These are phyloP conservation scores for Eutrema japonicum DNA, from an alignment of 345 rosid species.

Conservation along the genomic window DNA sequence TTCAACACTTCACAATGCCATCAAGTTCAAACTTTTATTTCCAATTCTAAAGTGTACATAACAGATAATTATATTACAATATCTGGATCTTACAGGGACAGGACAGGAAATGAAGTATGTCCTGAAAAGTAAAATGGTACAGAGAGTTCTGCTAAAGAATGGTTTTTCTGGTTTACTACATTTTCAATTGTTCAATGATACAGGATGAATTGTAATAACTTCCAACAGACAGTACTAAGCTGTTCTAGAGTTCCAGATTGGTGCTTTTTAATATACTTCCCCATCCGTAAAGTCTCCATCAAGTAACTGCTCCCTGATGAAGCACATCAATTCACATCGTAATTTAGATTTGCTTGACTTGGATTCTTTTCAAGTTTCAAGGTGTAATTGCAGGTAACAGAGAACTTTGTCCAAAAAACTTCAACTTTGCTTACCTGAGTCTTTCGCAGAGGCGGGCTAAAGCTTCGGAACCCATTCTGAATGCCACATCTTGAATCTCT, in stretches of 20 bases:
- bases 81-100: slow-evolving; percentile 26
- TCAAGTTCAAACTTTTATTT: slow-evolving; percentile 18
- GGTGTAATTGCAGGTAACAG: neutral
- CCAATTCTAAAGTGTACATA: slow-evolving; percentile 7
- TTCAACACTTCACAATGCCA: slow-evolving; percentile 14
- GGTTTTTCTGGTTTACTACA: slow-evolving; percentile 32
- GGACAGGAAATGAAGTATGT: slow-evolving; percentile 20
- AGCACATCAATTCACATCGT: slow-evolving; percentile 10
- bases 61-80: slow-evolving; percentile 11
- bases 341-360: slow-evolving; percentile 24
- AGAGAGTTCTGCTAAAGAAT: slow-evolving; percentile 29
- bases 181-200: slow-evolving; percentile 10
- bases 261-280: slow-evolving; percentile 40
- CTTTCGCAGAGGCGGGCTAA: slow-evolving; percentile 94
- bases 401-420: neutral
- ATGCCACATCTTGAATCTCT: slow-evolving; percentile 79
- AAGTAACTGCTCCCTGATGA: slow-evolving; percentile 69
- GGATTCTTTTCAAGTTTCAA: slow-evolving; percentile 3
- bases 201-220: slow-evolving; percentile 10
- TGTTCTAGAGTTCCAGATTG: slow-evolving; percentile 12
- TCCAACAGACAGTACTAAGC: slow-evolving; percentile 16
- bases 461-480: slow-evolving; percentile 81
- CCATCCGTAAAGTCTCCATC: slow-evolving; percentile 51
- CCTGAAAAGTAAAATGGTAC: slow-evolving; percentile 29
- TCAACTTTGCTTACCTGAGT: slow-evolving; percentile 58